Evolutionary conservation across 2,329 filamentous ascomycete genomes (phyloP), one percentile per base, ranked within the genome.

Genomic region (Verticillium longisporum): DNA sequence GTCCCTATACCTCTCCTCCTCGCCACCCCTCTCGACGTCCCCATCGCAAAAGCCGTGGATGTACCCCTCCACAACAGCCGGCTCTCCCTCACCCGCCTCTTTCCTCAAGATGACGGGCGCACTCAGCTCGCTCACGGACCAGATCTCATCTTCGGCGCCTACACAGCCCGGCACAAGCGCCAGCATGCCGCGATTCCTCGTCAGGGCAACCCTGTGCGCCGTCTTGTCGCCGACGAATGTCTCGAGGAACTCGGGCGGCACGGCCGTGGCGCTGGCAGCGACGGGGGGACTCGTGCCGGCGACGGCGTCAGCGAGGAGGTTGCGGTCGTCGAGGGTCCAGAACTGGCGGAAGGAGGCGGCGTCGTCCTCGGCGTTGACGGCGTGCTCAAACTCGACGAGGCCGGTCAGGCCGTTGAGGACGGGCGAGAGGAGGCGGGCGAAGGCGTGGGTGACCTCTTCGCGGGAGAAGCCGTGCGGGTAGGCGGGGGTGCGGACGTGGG

Each of bases 381-480:
- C 70, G 37, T 66, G 61, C 50, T 73, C 66, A 34, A 75, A 69
- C 36, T 73, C 71, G 14, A 66, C 60, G 62, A 74, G 68, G 15
- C 73, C 73, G 3, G 72, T 70, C 64, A 74, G 66, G 41, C 73
- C 73, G 61, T 70, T 72, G 60, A 75, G 72, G 13, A 75, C 72
- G 11, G 73, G 68, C 34, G 61, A 64, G 53, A 70, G 66, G 38
- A 69, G 65, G 21, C 62, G 63, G 58, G 71, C 62, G 58, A 73
- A 75, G 1, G 73, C 75, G 62, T 69, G 66, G 57, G 68, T 57
- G 31, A 70, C 61, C 57, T 72, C 68, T n/a, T 68, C 64, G 34
- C 69, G 66, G 2, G 66, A 64, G 64, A 63, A 64, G 5, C 61
- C 63, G 21, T 58, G 41, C 37, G 63, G 61, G 21, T 57, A 41